phyloP scores from a whole-genome alignment of 108 stramenopile species.

The Craspedostauros australis region DNA sequence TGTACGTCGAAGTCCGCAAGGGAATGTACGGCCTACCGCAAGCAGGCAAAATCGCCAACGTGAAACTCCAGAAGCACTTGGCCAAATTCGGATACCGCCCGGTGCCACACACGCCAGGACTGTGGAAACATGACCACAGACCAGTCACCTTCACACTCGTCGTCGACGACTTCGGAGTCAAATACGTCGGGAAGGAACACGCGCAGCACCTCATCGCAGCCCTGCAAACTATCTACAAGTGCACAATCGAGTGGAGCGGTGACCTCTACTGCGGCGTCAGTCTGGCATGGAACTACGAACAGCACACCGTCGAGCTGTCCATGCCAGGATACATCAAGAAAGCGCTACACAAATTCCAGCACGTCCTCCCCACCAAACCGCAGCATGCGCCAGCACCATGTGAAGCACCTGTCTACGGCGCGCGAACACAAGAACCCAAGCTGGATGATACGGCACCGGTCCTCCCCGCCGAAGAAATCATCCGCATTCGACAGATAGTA shows the following conservation, averaged over 20 bases:
- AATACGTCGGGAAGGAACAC: too few relatives aligned
- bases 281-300: slow-evolving; percentile 38
- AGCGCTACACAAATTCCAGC: slow-evolving; percentile 26
- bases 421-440: slow-evolving; percentile 29
- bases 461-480: slow-evolving; percentile 11
- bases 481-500: slow-evolving; percentile 26
- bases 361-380: slow-evolving; percentile 18
- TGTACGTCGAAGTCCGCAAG: slow-evolving; percentile 8
- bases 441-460: slow-evolving; percentile 11
- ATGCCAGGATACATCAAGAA: slow-evolving; percentile 37
- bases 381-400: slow-evolving; percentile 35
- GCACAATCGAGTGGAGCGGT: slow-evolving; percentile 25
- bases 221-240: too few relatives aligned
- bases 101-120: slow-evolving; percentile 21
- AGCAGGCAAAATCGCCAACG: slow-evolving; percentile 30
- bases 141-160: slow-evolving; percentile 31
- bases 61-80: slow-evolving; percentile 10
- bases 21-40: slow-evolving; percentile 55
- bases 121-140: slow-evolving; percentile 24
- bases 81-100: slow-evolving; percentile 16
- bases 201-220: too few relatives aligned
- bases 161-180: slow-evolving; percentile 49
- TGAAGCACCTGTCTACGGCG: slow-evolving; percentile 27
- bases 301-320: slow-evolving; percentile 24
- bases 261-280: slow-evolving; percentile 23